Evolutionary conservation across 345 rosid species (phyloP).

Genomic region (Stellera chamaejasme): DNA sequence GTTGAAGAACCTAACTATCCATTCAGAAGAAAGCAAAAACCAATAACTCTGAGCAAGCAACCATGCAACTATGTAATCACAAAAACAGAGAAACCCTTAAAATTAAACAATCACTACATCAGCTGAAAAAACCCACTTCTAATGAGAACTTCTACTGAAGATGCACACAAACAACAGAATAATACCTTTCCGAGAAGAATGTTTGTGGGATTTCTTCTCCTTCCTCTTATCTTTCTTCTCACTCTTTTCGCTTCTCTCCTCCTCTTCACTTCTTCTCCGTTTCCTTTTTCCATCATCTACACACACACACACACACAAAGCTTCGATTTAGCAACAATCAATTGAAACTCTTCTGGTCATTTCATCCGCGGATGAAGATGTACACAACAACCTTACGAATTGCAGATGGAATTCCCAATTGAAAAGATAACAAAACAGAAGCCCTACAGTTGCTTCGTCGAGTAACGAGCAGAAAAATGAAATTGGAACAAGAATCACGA

Average conservation of each 20-base stretch:
- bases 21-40: too few species aligned
- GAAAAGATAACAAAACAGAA: neutral
- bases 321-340: neutral
- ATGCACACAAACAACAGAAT: neutral
- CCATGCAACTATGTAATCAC: neutral
- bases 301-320: neutral
- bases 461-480: conserved; percentile 10
- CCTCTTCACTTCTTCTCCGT: conserved; percentile 41
- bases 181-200: conserved; percentile 47
- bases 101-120: neutral
- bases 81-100: neutral
- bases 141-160: neutral
- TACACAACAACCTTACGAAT: neutral
- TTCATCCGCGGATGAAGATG: neutral
- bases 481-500: neutral
- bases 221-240: conserved; percentile 34
- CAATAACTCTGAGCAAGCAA: too few species aligned
- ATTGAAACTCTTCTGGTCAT: neutral
- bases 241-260: conserved; percentile 33
- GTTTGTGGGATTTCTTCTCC: conserved; percentile 53
- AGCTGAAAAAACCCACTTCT: neutral
- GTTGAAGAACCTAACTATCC: too few species aligned
- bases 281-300: conserved; percentile 51
- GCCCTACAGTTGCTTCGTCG: neutral
- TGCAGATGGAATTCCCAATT: neutral